Evolutionary conservation across 2,329 filamentous ascomycete species (phyloP).

Genomic region (Cladobotryum protrusum): DNA sequence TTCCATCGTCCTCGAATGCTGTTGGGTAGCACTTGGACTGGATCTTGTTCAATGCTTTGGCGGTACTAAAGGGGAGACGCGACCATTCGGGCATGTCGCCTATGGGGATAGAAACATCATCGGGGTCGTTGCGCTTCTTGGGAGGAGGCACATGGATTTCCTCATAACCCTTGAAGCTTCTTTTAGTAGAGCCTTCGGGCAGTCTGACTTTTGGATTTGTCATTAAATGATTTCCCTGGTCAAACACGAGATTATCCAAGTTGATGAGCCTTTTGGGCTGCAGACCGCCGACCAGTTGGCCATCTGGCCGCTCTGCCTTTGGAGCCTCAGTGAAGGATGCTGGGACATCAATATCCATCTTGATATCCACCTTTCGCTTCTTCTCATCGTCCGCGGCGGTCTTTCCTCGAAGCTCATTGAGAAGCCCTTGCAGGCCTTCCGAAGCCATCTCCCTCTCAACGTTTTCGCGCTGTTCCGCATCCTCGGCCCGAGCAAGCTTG

Average conservation of each 20-base stretch:
- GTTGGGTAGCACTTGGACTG: slow-evolving; percentile 89
- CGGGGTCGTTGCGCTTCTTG: slow-evolving; percentile 75
- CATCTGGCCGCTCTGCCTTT: slow-evolving; percentile 55
- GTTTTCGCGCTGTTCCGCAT: slow-evolving; percentile 65
- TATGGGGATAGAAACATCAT: slow-evolving; percentile 75
- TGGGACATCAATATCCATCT: slow-evolving; percentile 86
- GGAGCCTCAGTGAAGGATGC: slow-evolving; percentile 46
- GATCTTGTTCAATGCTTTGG: slow-evolving; percentile 87
- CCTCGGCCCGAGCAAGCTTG: slow-evolving; percentile 73
- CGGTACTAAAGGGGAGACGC: slow-evolving; percentile 73
- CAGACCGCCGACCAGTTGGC: slow-evolving; percentile 70
- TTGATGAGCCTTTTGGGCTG: slow-evolving; percentile 86
- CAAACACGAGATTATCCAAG: slow-evolving; percentile 91
- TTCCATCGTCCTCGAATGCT: slow-evolving; percentile 89
- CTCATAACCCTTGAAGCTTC: slow-evolving; percentile 95
- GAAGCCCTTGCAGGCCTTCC: slow-evolving; percentile 76
- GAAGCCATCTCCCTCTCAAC: slow-evolving; percentile 89
- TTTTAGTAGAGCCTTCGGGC: slow-evolving; percentile 89
- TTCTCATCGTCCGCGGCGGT: slow-evolving; percentile 51
- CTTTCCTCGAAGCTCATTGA: slow-evolving; percentile 82
- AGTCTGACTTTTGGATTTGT: slow-evolving; percentile 95
- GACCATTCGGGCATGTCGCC: slow-evolving; percentile 92
- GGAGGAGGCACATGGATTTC: slow-evolving; percentile 95
- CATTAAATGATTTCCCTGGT: slow-evolving; percentile 98
- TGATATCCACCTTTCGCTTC: slow-evolving; percentile 73